phyloP scores from a whole-genome alignment of 129 eudicot species.

The Lonicera japonica region DNA sequence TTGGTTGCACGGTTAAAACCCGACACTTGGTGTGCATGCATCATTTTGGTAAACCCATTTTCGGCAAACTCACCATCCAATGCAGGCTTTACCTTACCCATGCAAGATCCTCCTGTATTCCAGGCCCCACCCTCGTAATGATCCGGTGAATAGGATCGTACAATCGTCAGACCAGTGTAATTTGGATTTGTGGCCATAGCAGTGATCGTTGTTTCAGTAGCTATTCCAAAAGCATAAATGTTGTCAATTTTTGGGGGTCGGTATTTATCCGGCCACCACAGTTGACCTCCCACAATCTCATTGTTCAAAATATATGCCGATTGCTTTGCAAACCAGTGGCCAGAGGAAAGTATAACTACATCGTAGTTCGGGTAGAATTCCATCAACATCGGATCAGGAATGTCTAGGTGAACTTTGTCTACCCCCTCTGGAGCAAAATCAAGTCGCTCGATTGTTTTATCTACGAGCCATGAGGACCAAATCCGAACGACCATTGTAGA shows the following conservation, averaged over 20 bases:
- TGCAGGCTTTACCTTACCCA: conserved; percentile 73
- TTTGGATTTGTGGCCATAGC: conserved; percentile 57
- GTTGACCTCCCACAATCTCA: conserved; percentile 81
- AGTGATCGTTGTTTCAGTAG: conserved; percentile 68
- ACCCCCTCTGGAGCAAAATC: conserved; percentile 64
- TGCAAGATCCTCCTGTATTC: conserved; percentile 96
- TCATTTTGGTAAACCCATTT: conserved; percentile 53
- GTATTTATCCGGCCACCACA: conserved; percentile 71
- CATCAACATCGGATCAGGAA: conserved; percentile 63
- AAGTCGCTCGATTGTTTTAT: conserved; percentile 49
- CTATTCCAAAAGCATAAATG: conserved; percentile 59
- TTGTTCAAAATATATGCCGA: conserved; percentile 73
- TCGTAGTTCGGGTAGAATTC: conserved; percentile 44
- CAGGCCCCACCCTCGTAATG: conserved; percentile 94
- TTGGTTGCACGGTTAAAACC: conserved; percentile 55
- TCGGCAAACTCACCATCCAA: conserved; percentile 49
- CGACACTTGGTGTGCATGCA: conserved; percentile 70
- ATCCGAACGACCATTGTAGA: conserved; percentile 66
- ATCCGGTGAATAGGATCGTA: conserved; percentile 80
- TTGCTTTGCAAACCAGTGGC: conserved; percentile 90
- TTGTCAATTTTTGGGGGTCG: conserved; percentile 48
- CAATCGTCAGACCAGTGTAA: conserved; percentile 72
- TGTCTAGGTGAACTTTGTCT: conserved; percentile 73
- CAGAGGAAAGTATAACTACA: conserved; percentile 79
- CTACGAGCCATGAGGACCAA: conserved; percentile 97